Conservation (phyloP, 106 monocot genomes). For the Dendrobium chrysotoxum region DNA sequence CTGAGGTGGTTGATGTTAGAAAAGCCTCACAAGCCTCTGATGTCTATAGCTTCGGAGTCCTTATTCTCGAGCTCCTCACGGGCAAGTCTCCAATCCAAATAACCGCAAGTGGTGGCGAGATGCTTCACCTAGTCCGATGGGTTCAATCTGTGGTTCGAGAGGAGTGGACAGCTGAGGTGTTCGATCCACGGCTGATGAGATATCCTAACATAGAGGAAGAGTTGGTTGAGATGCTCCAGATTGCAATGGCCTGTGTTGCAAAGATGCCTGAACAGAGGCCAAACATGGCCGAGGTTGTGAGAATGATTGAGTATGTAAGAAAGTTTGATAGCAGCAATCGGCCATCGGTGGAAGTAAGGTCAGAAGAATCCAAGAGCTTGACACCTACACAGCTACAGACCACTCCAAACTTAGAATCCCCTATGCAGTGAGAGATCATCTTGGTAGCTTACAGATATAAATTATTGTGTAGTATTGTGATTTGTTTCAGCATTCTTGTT, state of each 20-base stretch:
- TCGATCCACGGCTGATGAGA: conserved; percentile 65
- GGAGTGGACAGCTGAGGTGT: conserved; percentile 93
- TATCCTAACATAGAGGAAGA: conserved; percentile 60
- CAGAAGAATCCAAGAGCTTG: background rate
- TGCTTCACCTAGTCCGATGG: conserved; percentile 46
- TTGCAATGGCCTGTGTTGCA: conserved; percentile 70
- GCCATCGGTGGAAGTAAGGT: background rate
- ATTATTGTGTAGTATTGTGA: too few relatives aligned
- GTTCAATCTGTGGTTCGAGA: conserved; percentile 81
- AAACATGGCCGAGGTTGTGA: conserved; percentile 36
- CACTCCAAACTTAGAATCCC: background rate
- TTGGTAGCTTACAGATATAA: too few relatives aligned
- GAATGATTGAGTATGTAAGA: conserved; percentile 50
- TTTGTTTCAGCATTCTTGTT: too few relatives aligned
- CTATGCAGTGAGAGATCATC: background rate
- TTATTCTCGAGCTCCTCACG: conserved; percentile 56
- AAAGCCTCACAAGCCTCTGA: conserved; percentile 29
- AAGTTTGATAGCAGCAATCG: conserved; percentile 8
- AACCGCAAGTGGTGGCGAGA: conserved; percentile 25
- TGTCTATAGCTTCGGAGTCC: conserved; percentile 54
- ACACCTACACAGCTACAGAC: too few relatives aligned
- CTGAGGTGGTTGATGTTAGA: conserved; percentile 29
- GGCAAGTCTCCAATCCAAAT: conserved; percentile 35
- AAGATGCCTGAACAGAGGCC: conserved; percentile 53
- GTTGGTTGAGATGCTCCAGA: conserved; percentile 70